Evolutionary conservation across 192 early-diverging fungal genomes (phyloP).

Genomic region (Cetraspora pellucida): DNA sequence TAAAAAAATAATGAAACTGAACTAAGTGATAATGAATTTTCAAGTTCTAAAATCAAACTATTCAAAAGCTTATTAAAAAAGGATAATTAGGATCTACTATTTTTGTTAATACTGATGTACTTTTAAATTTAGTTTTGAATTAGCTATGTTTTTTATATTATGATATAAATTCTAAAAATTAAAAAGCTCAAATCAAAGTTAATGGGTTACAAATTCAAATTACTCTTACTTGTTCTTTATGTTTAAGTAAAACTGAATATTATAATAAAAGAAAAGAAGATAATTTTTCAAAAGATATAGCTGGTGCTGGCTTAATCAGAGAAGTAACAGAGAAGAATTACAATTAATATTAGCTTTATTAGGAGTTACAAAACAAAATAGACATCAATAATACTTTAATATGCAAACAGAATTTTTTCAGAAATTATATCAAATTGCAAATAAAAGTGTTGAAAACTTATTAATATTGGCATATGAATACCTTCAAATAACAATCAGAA

Average conservation of each 20-base stretch:
- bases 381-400: slow-evolving; percentile 1
- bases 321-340: slow-evolving; percentile 9
- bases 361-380: neutral
- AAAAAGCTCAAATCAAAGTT: neutral
- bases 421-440: neutral
- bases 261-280: neutral
- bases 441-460: neutral
- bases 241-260: neutral
- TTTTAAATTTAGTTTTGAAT: slow-evolving; percentile 10
- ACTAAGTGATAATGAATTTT: too few species aligned
- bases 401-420: neutral
- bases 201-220: neutral
- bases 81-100: neutral
- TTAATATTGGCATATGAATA: neutral
- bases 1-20: too few species aligned
- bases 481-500: neutral
- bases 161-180: neutral
- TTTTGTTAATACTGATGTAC: slow-evolving; percentile 5
- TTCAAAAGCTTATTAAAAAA: neutral
- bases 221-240: neutral
- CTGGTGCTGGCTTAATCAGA: neutral
- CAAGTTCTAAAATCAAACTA: neutral
- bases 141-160: neutral
- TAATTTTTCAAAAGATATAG: slow-evolving; percentile 6
- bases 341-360: neutral